phyloP scores from a whole-genome alignment of 768 basidiomycete species.

The Leucocoprinus birnbaumii region DNA sequence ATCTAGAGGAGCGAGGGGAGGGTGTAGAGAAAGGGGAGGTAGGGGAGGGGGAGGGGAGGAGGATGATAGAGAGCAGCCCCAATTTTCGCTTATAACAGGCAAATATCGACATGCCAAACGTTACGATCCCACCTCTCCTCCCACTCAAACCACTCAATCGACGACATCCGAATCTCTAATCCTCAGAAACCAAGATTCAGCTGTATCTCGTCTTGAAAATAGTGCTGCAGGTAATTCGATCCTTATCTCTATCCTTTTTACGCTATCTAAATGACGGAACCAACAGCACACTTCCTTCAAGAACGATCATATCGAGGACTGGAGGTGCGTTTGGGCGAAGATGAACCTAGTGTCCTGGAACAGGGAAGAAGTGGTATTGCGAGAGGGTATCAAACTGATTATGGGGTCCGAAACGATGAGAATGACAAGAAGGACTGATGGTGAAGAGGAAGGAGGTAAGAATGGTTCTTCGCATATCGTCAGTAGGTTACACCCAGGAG shows the following conservation, averaged over 20 bases:
- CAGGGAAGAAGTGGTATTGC: slow-evolving; percentile 91
- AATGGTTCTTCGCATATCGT: too few species aligned
- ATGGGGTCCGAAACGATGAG: slow-evolving; percentile 4
- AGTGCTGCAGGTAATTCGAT: slow-evolving; percentile 81
- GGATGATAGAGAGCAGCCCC: slow-evolving; percentile 67
- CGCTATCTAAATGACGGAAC: too few species aligned
- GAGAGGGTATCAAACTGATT: slow-evolving; percentile 73
- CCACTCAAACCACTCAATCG: background rate
- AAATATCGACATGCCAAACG: slow-evolving; percentile 77
- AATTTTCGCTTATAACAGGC: slow-evolving; percentile 86
- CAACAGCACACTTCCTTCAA: slow-evolving; percentile 73
- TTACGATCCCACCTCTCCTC: slow-evolving; percentile 38
- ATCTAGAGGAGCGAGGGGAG: background rate
- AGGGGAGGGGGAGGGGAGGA: slow-evolving; percentile 24
- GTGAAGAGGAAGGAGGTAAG: too few species aligned
- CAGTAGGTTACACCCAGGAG: too few species aligned
- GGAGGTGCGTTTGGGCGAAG: slow-evolving; percentile 73
- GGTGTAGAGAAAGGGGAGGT: slow-evolving; percentile 10
- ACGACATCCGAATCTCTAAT: slow-evolving; percentile 39
- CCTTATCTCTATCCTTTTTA: too few species aligned
- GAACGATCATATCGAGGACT: slow-evolving; percentile 77
- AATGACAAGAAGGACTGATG: background rate
- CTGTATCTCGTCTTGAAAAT: slow-evolving; percentile 52
- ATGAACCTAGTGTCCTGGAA: slow-evolving; percentile 78
- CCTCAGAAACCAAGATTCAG: slow-evolving; percentile 60